A percentile compares a stretch with the other conserved stretches of the same genome.
These are phyloP conservation scores for Rutstroemia sp. DNA, from an alignment of 2,329 filamentous ascomycete genomes.

Conservation along the genomic window DNA sequence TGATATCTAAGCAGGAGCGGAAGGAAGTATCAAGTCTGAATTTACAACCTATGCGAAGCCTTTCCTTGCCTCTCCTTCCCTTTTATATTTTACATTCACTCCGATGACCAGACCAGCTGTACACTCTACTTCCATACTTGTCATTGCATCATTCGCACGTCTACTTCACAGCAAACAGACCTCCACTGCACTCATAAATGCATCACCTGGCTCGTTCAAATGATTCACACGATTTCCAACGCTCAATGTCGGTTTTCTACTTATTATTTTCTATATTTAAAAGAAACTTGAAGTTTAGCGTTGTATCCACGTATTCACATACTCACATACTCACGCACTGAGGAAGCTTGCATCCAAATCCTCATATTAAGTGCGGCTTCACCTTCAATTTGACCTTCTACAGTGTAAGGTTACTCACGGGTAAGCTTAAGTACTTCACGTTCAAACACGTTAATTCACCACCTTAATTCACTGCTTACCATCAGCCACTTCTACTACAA, in stretches of 20 bases:
- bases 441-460: neutral
- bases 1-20: too few species aligned
- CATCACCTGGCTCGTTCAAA: neutral
- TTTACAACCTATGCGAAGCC: too few species aligned
- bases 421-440: neutral
- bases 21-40: too few species aligned
- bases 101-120: neutral
- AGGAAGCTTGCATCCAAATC: too few species aligned
- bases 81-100: neutral
- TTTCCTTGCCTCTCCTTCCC: neutral
- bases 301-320: too few species aligned
- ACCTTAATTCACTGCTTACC: neutral
- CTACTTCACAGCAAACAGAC: neutral
- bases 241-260: neutral
- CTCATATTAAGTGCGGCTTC: too few species aligned
- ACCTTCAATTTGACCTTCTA: too few species aligned
- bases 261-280: too few species aligned
- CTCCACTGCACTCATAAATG: neutral
- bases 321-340: too few species aligned
- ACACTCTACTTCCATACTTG: neutral
- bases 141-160: neutral
- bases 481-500: neutral
- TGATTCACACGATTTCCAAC: too few species aligned
- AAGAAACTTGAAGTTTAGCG: too few species aligned
- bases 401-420: too few species aligned